phyloP scores from a whole-genome alignment of 768 basidiomycete species.

The Gymnopilus dilepis region DNA sequence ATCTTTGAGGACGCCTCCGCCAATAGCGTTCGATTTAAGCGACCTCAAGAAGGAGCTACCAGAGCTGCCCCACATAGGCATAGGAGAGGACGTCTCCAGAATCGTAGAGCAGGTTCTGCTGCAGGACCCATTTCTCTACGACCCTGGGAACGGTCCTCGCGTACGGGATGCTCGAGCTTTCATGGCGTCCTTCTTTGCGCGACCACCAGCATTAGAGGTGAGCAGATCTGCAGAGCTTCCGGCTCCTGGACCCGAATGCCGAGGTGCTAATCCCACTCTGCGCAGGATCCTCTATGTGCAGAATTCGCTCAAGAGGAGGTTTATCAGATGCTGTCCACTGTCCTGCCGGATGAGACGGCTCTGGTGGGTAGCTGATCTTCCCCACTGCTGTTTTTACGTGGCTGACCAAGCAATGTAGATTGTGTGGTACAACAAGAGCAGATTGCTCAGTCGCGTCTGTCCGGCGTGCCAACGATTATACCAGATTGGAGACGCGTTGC shows the following conservation, averaged over 20 bases:
- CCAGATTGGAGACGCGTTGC: constrained; percentile 66
- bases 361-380: constrained; percentile 56
- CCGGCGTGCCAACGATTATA: constrained; percentile 81
- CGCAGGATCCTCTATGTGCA: constrained; percentile 70
- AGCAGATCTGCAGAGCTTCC: constrained; percentile 15
- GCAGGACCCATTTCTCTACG: constrained; percentile 67
- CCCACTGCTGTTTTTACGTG: not conserved
- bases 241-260: not conserved
- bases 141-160: constrained; percentile 81
- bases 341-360: constrained; percentile 75
- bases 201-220: constrained; percentile 61
- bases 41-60: constrained; percentile 8
- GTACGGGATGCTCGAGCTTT: constrained; percentile 73
- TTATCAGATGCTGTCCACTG: constrained; percentile 69
- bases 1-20: constrained; percentile 25
- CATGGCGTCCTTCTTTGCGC: constrained; percentile 69
- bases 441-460: constrained; percentile 71
- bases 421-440: constrained; percentile 87
- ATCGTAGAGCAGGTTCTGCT: constrained; percentile 32
- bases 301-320: constrained; percentile 82
- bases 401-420: constrained; percentile 46
- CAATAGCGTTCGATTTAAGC: not conserved
- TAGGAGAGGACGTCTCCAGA: constrained; percentile 15
- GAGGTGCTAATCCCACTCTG: not conserved
- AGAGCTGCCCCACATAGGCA: not conserved